Evolutionary conservation across 2,329 filamentous ascomycete species (phyloP), one percentile per base, ranked within the genome.

Genomic region (Clarireedia sp.): DNA sequence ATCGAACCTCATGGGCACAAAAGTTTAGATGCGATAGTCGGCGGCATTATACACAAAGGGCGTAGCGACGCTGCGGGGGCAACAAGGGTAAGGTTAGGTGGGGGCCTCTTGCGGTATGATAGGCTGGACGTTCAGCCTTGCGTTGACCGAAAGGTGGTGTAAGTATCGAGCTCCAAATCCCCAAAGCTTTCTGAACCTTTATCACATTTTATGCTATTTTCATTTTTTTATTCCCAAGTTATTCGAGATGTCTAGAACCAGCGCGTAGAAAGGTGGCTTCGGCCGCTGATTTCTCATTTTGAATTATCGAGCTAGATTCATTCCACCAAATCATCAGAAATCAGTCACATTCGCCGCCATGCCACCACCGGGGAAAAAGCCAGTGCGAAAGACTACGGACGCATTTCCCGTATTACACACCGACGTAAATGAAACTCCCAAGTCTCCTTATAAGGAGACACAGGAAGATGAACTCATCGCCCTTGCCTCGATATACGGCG

Each of bases 381-480:
- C 59, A 57, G 60, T 63, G 62, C 75, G 70, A 71, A 78, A 65
- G 69, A 49, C 60, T 10, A 36, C 58, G 17, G 54, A 59, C 44
- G 60, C 58, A 4, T 61, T 66, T 57, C 62, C 67, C n/a, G 61
- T 57, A 14, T 40, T 64, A 36, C 63, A 64, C 49, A 46, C 56
- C 8, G 54, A 59, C 19, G 54, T 43, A 40, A 57, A 72, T 63
- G 74, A 56, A 12, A 67, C 68, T 44, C 67, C 72, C 50, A 80
- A 74, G 63, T 78, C 79, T 16, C 75, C 90, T 67, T 95, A 96
- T 73, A 82, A 85, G 61, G 87, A 95, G 72, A 83, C 88, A 36
- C 94, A 97, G 73, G 78, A 87, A 66, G 88, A 96, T 68, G 94
- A 97, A 73, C 78, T 95, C 56, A 81, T 94, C 68, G 92, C 85